These are phyloP conservation scores for Saxophila tyrrhenica DNA, from an alignment of 495 filamentous ascomycete species.

Conservation along the genomic window DNA sequence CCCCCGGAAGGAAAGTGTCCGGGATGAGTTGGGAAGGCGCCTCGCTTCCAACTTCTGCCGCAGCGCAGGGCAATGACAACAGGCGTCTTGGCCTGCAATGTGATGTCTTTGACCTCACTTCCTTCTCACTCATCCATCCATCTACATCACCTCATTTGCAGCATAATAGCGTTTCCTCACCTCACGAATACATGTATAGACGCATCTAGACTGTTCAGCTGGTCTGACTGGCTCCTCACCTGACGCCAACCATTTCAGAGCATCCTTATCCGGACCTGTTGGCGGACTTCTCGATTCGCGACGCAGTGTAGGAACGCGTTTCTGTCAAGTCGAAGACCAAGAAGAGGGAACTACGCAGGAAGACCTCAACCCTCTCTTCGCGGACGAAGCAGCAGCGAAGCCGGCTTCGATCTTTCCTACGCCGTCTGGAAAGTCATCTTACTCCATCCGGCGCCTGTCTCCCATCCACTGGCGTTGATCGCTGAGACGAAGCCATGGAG, in stretches of 20 bases:
- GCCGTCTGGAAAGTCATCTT: background rate
- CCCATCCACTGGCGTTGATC: background rate
- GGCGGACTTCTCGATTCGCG: background rate
- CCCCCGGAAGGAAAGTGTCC: background rate
- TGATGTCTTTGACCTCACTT: background rate
- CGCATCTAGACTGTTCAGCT: background rate
- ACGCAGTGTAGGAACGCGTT: background rate
- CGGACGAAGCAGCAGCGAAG: background rate
- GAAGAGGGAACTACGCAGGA: background rate
- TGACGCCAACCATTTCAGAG: background rate
- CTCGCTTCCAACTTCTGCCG: background rate
- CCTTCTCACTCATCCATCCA: background rate
- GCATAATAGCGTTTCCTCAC: background rate
- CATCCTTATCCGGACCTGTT: background rate
- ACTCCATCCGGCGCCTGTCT: background rate
- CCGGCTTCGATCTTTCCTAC: background rate
- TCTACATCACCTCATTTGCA: background rate
- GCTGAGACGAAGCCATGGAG: background rate
- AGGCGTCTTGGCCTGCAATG: background rate
- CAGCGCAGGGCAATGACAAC: background rate
- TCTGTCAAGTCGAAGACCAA: background rate
- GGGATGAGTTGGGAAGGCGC: background rate
- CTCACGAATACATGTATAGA: background rate
- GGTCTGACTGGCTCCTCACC: background rate
- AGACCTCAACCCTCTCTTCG: background rate